Percentiles rank a stretch among this genome's conserved stretches.
Conservation (phyloP, 345 rosid genomes). For the Citrus reticulata region DNA sequence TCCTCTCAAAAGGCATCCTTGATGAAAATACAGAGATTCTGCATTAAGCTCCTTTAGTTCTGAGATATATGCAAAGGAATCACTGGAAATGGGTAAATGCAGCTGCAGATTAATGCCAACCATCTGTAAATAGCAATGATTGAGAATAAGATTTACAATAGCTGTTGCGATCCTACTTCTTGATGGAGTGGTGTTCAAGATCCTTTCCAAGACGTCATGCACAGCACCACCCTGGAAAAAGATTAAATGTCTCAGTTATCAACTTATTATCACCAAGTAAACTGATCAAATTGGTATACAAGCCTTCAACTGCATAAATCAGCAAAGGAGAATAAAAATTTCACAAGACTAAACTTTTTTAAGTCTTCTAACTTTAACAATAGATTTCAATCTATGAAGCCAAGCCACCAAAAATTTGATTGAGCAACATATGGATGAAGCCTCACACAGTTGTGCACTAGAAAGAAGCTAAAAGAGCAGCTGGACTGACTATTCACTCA, state of each 20-base stretch:
- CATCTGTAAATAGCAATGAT: constrained; percentile 53
- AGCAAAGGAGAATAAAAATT: background rate
- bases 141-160: constrained; percentile 56
- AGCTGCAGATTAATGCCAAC: constrained; percentile 40
- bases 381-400: background rate
- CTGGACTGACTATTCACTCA: background rate
- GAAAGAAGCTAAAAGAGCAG: background rate
- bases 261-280: background rate
- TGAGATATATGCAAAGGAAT: constrained; percentile 34
- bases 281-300: background rate
- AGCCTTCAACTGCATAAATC: constrained; percentile 3
- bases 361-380: background rate
- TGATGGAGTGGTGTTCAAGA: constrained; percentile 33
- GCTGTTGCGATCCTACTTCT: constrained; percentile 44
- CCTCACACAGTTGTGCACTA: background rate
- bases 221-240: constrained; percentile 59
- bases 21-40: constrained; percentile 48
- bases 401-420: background rate
- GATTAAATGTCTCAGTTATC: constrained; percentile 5
- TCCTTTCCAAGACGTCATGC: constrained; percentile 58
- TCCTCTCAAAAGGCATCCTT: constrained; percentile 51
- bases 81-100: constrained; percentile 43
- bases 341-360: background rate
- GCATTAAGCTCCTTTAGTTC: constrained; percentile 52
- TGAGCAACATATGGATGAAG: background rate